These are phyloP conservation scores for Trichoderma polysporum DNA, from an alignment of 2,329 filamentous ascomycete species.

Conservation along the genomic window DNA sequence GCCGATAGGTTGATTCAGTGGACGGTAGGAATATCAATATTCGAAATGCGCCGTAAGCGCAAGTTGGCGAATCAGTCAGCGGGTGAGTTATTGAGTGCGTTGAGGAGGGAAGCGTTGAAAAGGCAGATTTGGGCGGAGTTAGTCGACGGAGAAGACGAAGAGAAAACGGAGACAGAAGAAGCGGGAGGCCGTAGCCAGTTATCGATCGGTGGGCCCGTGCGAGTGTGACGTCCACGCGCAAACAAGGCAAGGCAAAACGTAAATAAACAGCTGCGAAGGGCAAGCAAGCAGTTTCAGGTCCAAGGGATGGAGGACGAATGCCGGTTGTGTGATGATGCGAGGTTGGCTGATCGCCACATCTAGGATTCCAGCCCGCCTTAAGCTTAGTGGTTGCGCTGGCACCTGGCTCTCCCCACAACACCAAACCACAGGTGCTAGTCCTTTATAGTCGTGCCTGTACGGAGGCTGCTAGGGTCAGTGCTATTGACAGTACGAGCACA, in stretches of 20 bases:
- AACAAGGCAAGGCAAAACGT: background rate
- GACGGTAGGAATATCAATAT: background rate
- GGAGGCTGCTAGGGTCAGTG: background rate
- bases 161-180: background rate
- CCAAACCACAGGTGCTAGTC: background rate
- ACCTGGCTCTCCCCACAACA: background rate
- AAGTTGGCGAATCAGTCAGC: background rate
- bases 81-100: background rate
- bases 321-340: constrained; percentile 13
- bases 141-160: background rate
- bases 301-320: background rate
- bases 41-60: background rate
- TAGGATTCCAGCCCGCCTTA: background rate
- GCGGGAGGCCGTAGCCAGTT: background rate
- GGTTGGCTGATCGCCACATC: constrained; percentile 9
- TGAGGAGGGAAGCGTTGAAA: background rate
- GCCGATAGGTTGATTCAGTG: background rate
- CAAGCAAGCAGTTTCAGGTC: constrained; percentile 2
- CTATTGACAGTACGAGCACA: background rate
- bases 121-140: background rate
- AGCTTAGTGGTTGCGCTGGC: background rate
- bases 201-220: constrained; percentile 2
- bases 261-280: background rate
- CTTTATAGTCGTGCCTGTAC: background rate
- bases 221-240: background rate